Evolutionary conservation across 768 basidiomycete species (phyloP).

Genomic region (Termitomyces sp.): DNA sequence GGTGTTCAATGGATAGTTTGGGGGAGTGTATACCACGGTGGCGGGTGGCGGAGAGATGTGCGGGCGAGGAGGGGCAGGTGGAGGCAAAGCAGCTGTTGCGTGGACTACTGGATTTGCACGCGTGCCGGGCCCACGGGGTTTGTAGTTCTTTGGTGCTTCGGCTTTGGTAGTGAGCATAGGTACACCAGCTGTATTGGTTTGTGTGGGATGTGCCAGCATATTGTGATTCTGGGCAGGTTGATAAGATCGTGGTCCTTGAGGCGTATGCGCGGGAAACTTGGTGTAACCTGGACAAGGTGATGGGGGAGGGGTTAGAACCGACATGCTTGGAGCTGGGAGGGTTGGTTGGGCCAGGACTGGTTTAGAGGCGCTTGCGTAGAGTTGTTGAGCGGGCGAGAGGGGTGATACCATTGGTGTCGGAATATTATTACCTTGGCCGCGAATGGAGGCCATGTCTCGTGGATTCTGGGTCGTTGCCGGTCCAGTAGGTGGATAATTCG

Average conservation of each 20-base stretch:
- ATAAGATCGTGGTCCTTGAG: conserved; percentile 9
- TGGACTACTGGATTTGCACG: background rate
- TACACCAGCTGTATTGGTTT: conserved; percentile 1
- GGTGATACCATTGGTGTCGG: background rate
- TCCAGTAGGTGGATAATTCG: background rate
- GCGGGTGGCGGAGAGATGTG: background rate
- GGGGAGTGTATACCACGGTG: background rate
- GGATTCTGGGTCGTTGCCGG: background rate
- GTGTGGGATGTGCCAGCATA: conserved; percentile 4
- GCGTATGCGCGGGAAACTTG: background rate
- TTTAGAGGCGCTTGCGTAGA: conserved; percentile 12
- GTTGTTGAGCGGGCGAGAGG: conserved; percentile 12
- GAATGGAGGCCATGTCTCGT: background rate
- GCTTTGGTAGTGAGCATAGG: background rate
- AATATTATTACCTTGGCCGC: background rate
- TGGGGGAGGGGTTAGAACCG: background rate
- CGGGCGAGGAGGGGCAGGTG: background rate
- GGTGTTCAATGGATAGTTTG: background rate
- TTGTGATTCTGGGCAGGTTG: background rate
- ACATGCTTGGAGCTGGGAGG: background rate
- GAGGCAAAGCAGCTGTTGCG: background rate
- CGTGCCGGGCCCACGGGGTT: background rate
- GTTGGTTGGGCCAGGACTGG: background rate
- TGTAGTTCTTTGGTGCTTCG: background rate
- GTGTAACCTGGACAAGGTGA: background rate